Base-by-base conservation (phyloP, 2,329 filamentous ascomycete species). In the Thermoascus crustaceus region DNA sequence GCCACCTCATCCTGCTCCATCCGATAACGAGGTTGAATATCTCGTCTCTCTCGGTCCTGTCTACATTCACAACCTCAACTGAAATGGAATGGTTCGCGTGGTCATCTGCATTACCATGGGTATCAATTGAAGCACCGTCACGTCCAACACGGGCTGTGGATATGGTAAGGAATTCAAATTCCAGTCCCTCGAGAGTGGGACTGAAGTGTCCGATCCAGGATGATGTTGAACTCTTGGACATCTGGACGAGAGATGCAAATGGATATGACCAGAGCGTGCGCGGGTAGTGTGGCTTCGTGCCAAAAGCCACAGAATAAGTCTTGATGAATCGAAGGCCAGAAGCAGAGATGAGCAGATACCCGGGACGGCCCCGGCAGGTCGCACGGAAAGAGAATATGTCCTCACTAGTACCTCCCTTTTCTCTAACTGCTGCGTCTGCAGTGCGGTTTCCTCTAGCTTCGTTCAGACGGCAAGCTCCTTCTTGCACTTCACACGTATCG, bases 21-120 rank as follows among this genome's bases (percentile, higher is more conserved):
- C 46, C 49, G 11, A 52, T 32, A 11, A 51, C 39, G 5, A 52
- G 29, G 19, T 50, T 48, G 29, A 53, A 52, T 16, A 47, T 40
- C 31, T 50, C 42, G 30, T 52, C 47, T 5, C 50, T 43, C 31
- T 50, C 42, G 4, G 38, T 42, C 5, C 26, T 25, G 14, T 37
- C 27, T n/a, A 40, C 27, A 32, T 45, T 34, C 7, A 45, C 10
- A n/a, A 21, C 27, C 22, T 42, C 40, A 6, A 40, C 24, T n/a
- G 16, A 27, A 7, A 35, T 39, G 8, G 27, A 42, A 8, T 17
- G 32, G 25, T 26, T 19, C n/a, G n/a, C n/a, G n/a, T n/a, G n/a
- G n/a, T n/a, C n/a, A n/a, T n/a, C n/a, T n/a, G n/a, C n/a, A n/a
- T n/a, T n/a, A n/a, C n/a, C n/a, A n/a, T n/a, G n/a, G n/a, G n/a